These are phyloP conservation scores for Fusarium nelsonii DNA, from an alignment of 2,329 filamentous ascomycete genomes.

Conservation along the genomic window DNA sequence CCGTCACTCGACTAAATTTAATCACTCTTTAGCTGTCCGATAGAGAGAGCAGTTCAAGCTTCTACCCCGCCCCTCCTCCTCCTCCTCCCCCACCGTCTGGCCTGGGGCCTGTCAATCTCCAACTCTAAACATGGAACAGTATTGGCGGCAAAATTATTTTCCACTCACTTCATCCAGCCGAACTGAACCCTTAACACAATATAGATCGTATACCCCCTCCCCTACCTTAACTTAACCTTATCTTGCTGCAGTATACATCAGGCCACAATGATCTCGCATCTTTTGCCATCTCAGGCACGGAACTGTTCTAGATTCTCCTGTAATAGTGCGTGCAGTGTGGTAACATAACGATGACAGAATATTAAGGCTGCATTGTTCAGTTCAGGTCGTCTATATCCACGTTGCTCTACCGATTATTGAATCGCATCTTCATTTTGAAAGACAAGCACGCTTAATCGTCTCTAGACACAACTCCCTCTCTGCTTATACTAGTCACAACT, in stretches of 20 bases:
- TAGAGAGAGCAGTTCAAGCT: background rate
- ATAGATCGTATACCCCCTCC: slow-evolving; percentile 9
- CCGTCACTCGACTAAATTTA: too few species aligned
- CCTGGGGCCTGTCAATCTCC: slow-evolving; percentile 18
- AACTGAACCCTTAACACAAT: slow-evolving; percentile 4
- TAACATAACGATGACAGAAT: background rate
- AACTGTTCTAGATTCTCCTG: slow-evolving; percentile 38
- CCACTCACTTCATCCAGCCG: slow-evolving; percentile 11
- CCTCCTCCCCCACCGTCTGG: background rate
- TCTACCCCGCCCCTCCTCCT: slow-evolving; percentile 14
- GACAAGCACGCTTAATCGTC: background rate
- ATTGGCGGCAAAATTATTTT: slow-evolving; percentile 14
- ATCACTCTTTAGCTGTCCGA: background rate
- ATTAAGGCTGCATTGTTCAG: background rate
- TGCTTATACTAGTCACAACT: background rate
- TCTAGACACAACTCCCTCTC: background rate
- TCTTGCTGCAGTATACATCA: background rate
- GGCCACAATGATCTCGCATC: slow-evolving; percentile 25
- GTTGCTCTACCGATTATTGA: background rate
- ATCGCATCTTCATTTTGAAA: background rate
- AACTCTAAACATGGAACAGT: slow-evolving; percentile 3
- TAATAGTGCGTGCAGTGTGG: background rate
- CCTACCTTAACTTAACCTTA: slow-evolving; percentile 17
- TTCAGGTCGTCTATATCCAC: background rate
- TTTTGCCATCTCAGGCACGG: slow-evolving; percentile 55